Percentiles rank a stretch among this genome's conserved stretches.
phyloP scores from a whole-genome alignment of 305 asterid genomes.

The Solanum hybrid region DNA sequence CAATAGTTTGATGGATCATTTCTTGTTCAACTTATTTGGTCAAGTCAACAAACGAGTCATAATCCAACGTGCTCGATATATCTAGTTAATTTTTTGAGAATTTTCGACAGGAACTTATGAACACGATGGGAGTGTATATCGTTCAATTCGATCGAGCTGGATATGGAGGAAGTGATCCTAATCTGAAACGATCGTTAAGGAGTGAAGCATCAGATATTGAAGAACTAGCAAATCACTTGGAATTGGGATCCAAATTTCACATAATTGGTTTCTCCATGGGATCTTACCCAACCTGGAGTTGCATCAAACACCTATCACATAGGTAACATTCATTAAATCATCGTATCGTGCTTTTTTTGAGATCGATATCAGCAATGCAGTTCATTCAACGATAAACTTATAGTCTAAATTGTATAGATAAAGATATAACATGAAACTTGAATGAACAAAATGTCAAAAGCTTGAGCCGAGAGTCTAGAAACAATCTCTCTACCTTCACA shows the following conservation, averaged over 20 bases:
- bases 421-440: neutral
- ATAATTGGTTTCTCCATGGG: slow-evolving; percentile 79
- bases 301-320: slow-evolving; percentile 62
- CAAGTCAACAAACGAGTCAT: neutral
- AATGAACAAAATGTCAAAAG: neutral
- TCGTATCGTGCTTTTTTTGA: neutral
- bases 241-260: slow-evolving; percentile 58
- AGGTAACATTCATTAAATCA: slow-evolving; percentile 25
- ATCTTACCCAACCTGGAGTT: slow-evolving; percentile 72
- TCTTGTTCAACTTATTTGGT: neutral
- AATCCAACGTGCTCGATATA: neutral
- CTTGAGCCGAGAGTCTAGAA: neutral
- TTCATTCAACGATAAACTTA: neutral
- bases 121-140: slow-evolving; percentile 46
- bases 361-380: neutral
- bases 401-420: neutral
- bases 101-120: slow-evolving; percentile 53
- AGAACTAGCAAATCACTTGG: slow-evolving; percentile 67
- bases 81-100: neutral
- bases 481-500: neutral
- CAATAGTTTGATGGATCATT: neutral
- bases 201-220: slow-evolving; percentile 80
- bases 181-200: slow-evolving; percentile 57
- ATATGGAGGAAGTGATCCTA: slow-evolving; percentile 84
- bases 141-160: slow-evolving; percentile 79